Evolutionary conservation across 2,329 filamentous ascomycete species (phyloP), one percentile per base, ranked within the genome.

Genomic region (Fusarium odoratissimum): DNA sequence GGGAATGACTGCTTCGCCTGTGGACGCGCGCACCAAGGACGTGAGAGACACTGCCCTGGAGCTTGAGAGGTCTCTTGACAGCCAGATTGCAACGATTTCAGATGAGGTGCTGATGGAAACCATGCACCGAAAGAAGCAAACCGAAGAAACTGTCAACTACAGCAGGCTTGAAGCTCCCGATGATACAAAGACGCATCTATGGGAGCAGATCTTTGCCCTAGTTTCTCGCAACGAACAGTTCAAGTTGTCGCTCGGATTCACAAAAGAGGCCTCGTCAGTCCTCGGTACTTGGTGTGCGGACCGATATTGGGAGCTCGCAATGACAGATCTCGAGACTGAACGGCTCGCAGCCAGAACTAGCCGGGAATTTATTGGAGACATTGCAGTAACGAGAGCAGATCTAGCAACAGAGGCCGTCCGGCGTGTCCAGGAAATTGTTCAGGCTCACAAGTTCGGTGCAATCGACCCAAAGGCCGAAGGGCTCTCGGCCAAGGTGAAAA

Each of bases 1-100:
- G 73, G 95, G 95, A 31, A 98, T 98, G 95, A 99, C 96, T 3
- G 96, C 96, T 12, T 98, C 96, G 0, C 96, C 96, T 1, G 92
- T 98, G 6, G 95, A 98, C 82, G 91, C 93, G 0, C 92, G 93
- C 77, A 88, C 89, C 0, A 75, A 51, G 21, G 91, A 97, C 72
- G 87, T 97, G 33, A 85, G 86, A 21, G 85, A 89, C 67, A 93
- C 93, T 41, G 93, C 93, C 0, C 83, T 84, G 67, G 90, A 93
- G 59, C 87, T 99, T 0, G 95, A 98, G 79, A 86, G 82, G 2
- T 85, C 97, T 41, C 85, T 99, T 3, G 89, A 96, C 78, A 93
- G 92, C 79, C 91, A 91, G 76, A 98, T 99, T 77, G 92, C 92
- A 10, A 98, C 96, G 0, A 90, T 85, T 7, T 82, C 84, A 0